Conservation (phyloP, 768 basidiomycete species). For the Boletus huronensis region DNA sequence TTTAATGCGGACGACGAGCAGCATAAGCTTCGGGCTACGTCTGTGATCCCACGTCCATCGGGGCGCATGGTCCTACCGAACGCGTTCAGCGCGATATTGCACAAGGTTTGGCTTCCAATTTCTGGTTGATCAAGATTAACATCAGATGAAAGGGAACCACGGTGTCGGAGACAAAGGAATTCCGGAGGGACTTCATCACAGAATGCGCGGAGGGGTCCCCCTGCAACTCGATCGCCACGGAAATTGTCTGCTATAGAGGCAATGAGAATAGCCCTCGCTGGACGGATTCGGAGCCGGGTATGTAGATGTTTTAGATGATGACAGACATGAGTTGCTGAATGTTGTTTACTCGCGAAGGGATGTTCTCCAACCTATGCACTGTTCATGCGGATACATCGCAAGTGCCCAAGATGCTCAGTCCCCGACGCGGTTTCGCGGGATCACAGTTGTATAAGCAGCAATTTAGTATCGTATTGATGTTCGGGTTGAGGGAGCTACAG, state of each 20-base stretch:
- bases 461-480: constrained; percentile 40
- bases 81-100: constrained; percentile 29
- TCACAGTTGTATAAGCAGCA: constrained; percentile 29
- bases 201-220: constrained; percentile 26
- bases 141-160: constrained; percentile 18
- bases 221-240: constrained; percentile 28
- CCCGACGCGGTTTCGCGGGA: constrained; percentile 26
- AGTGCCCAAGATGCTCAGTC: constrained; percentile 28
- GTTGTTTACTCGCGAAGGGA: constrained; percentile 12
- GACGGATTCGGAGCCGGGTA: constrained; percentile 30
- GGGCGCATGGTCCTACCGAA: constrained; percentile 31
- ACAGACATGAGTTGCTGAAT: background rate
- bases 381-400: constrained; percentile 26
- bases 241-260: constrained; percentile 30
- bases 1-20: constrained; percentile 29
- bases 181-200: constrained; percentile 31
- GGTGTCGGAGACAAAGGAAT: constrained; percentile 30
- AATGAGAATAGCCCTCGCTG: constrained; percentile 23
- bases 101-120: constrained; percentile 15
- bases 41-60: constrained; percentile 30
- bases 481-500: constrained; percentile 44
- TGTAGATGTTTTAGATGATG: background rate
- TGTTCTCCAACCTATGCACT: constrained; percentile 24
- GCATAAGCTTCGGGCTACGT: constrained; percentile 26
- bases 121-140: background rate